These are phyloP conservation scores for Candida coquimbonensis DNA, from an alignment of 805 yeast genomes.

Conservation along the genomic window DNA sequence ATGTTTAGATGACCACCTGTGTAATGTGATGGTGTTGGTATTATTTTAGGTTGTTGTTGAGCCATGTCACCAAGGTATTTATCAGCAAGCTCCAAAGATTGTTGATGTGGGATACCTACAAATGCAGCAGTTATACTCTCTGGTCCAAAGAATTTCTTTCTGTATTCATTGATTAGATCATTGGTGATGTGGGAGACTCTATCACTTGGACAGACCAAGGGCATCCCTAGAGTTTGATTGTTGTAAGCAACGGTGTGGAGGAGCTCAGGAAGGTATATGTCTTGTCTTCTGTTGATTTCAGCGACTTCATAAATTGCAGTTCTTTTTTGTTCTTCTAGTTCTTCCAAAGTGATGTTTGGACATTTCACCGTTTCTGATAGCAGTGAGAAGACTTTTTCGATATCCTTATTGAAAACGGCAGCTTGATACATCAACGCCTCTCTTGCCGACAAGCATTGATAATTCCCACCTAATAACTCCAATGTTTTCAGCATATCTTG, in stretches of 20 bases:
- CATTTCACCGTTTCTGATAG: slow-evolving; percentile 70
- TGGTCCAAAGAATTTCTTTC: slow-evolving; percentile 65
- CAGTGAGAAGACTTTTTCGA: slow-evolving; percentile 68
- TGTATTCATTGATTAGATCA: slow-evolving; percentile 50
- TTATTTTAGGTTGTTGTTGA: slow-evolving; percentile 22
- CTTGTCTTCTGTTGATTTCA: slow-evolving; percentile 80
- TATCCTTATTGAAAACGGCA: slow-evolving; percentile 82
- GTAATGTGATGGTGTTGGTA: slow-evolving; percentile 38
- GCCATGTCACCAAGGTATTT: slow-evolving; percentile 60
- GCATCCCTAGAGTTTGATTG: slow-evolving; percentile 73
- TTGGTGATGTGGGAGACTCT: slow-evolving; percentile 48
- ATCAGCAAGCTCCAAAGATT: slow-evolving; percentile 58
- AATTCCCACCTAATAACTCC: slow-evolving; percentile 85
- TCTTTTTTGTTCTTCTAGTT: slow-evolving; percentile 62
- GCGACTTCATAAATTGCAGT: slow-evolving; percentile 77
- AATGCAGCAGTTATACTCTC: slow-evolving; percentile 79
- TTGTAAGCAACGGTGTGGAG: slow-evolving; percentile 77
- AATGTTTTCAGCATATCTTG: slow-evolving; percentile 67
- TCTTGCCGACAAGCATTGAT: slow-evolving; percentile 86
- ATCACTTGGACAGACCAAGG: slow-evolving; percentile 75
- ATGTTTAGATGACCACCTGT: slow-evolving; percentile 53
- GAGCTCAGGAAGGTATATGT: slow-evolving; percentile 81
- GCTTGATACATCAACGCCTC: slow-evolving; percentile 93
- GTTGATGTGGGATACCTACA: slow-evolving; percentile 71
- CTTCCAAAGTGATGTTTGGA: slow-evolving; percentile 64